Evolutionary conservation across 1,284 basidiomycete species (phyloP).

Genomic region (Puccinia coronata): DNA sequence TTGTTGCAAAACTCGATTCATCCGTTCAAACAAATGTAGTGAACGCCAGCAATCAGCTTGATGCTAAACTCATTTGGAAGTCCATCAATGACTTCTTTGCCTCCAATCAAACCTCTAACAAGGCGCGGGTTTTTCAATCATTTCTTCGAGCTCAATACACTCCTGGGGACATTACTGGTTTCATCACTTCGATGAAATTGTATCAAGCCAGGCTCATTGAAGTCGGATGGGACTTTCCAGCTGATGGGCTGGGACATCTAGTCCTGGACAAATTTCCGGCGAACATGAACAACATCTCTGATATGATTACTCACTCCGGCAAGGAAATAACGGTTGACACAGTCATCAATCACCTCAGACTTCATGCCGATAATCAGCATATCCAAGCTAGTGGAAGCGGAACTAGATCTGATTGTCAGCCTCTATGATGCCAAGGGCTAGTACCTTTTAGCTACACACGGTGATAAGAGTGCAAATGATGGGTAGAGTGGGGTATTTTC

Average conservation of each 20-base stretch:
- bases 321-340: neutral
- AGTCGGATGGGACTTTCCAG: neutral
- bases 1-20: neutral
- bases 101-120: neutral
- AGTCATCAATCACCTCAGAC: neutral
- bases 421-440: no score
- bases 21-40: neutral
- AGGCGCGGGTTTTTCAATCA: neutral
- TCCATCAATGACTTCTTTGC: neutral
- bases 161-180: neutral
- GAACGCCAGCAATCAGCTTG: neutral
- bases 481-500: no score
- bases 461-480: no score
- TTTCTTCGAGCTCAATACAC: neutral
- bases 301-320: neutral
- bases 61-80: slow-evolving; percentile 9
- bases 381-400: neutral
- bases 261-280: neutral
- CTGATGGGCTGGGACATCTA: neutral
- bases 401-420: neutral
- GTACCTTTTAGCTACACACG: no score
- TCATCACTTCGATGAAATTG: neutral
- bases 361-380: neutral
- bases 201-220: neutral
- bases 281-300: neutral